Base-by-base conservation (phyloP, 345 rosid genomes). In the Fremontodendron californicum region DNA sequence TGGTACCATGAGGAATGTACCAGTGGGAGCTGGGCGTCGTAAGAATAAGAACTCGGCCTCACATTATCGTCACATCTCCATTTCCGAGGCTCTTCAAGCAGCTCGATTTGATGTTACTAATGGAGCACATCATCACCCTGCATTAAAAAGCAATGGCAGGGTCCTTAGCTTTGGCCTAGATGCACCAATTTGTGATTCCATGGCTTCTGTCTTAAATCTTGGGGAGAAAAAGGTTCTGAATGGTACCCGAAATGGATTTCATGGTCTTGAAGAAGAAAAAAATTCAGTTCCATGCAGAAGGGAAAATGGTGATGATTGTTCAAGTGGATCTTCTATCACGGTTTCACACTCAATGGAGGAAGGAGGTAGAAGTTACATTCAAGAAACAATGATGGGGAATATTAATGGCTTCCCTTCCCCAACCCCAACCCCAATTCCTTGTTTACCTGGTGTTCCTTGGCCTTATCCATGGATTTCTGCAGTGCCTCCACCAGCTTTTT, bases 1-100 rank as follows among this genome's bases (percentile, higher is more conserved):
- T 7, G 98, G 98, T 3, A 90, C 94, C 48, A 92, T 94, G 98
- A 92, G 98, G 79, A 94, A 90, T 60, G 93, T 92, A 1, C 93
- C 98, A 0, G 91, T 94, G 0, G 98, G 97, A 13, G 97, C 98
- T 15, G 98, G 98, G 9, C 90, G 98, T 6, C 86, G 98, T 84
- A 94, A 91, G 88, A 92, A 90, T 87, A 94, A 92, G 88, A 91
- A 83, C 75, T 82, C 90, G 9, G 83, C 91, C 9, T 85, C 88
- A 11, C 93, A 87, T 25, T 88, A 86, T 77, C 90, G 79, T 10
- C 94, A 91, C 74, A 87, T 92, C 78, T 79, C 90, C 46, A 94
- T 92, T 46, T 91, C 97, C 3, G 98, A 92, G 78, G 91, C 90
- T 29, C 88, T 89, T 23, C 87, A 88, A 60, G 92, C 89, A 23